A percentile compares a stretch with the other conserved stretches of the same genome.
Evolutionary conservation across 148 eudicot genomes (phyloP).

Genomic region (Persicaria maculosa): DNA sequence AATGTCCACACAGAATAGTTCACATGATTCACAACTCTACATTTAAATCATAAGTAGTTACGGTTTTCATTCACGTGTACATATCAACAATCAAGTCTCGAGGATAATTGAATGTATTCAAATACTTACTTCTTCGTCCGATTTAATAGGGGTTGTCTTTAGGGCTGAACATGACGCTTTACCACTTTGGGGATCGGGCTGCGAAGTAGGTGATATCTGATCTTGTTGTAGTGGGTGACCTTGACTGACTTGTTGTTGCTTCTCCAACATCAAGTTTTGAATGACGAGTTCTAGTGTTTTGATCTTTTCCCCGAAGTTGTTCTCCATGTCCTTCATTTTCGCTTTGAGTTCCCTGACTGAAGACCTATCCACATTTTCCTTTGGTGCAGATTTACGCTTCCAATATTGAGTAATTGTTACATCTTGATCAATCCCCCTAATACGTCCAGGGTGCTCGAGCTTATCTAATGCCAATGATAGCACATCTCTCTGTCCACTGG

Average conservation of each 20-base stretch:
- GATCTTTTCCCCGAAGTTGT: neutral
- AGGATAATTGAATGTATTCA: neutral
- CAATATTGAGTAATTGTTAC: neutral
- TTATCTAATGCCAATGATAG: neutral
- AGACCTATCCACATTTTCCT: no score
- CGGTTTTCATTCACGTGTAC: no score
- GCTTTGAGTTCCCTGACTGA: no score
- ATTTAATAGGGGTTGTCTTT: neutral
- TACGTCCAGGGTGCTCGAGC: neutral
- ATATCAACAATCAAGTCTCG: no score
- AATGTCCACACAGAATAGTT: no score
- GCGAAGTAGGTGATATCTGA: no score
- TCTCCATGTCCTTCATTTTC: no score
- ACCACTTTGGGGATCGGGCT: neutral
- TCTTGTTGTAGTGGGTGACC: neutral
- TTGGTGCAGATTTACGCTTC: no score
- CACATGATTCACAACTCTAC: neutral
- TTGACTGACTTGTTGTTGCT: neutral
- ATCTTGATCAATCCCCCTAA: constrained; percentile 4
- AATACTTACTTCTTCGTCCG: neutral
- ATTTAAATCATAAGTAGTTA: neutral
- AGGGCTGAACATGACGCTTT: neutral
- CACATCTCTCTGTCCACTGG: neutral
- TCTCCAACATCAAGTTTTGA: neutral
- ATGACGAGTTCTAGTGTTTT: neutral